Conservation (phyloP, 139 green algal species). For the Volvox reticuliferus region DNA sequence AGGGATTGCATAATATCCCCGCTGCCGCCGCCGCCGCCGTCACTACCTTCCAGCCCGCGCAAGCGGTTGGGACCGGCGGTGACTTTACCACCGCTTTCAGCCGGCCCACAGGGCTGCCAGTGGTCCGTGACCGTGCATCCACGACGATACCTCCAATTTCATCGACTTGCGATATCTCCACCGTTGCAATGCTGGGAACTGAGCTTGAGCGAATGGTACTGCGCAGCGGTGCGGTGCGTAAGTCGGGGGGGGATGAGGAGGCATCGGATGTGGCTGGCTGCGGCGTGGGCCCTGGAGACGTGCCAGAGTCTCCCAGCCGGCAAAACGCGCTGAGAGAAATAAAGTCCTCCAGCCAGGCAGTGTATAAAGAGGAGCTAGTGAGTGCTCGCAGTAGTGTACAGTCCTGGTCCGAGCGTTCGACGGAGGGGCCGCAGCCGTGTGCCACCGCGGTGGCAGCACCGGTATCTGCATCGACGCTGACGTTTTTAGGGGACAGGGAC, state of each 20-base stretch:
- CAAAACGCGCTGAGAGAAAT: background rate
- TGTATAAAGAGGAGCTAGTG: background rate
- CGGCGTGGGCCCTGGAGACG: background rate
- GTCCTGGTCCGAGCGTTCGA: background rate
- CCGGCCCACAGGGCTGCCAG: background rate
- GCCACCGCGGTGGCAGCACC: background rate
- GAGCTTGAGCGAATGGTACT: conserved; percentile 9
- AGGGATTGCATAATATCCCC: background rate
- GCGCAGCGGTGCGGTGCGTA: background rate
- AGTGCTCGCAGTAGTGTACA: background rate
- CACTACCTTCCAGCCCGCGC: background rate
- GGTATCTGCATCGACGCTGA: no score
- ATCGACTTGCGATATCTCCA: background rate
- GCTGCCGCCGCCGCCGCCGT: background rate
- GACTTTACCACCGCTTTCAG: background rate
- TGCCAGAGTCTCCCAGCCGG: background rate
- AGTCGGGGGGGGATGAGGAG: background rate
- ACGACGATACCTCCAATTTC: background rate
- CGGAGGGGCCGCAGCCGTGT: background rate
- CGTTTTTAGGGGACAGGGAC: no score
- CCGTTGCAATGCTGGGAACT: background rate
- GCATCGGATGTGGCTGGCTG: background rate
- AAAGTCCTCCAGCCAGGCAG: background rate
- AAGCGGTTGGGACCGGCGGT: background rate
- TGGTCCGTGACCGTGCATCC: background rate